Conservation (phyloP, 331 rosid genomes). For the Malus hybrid region DNA sequence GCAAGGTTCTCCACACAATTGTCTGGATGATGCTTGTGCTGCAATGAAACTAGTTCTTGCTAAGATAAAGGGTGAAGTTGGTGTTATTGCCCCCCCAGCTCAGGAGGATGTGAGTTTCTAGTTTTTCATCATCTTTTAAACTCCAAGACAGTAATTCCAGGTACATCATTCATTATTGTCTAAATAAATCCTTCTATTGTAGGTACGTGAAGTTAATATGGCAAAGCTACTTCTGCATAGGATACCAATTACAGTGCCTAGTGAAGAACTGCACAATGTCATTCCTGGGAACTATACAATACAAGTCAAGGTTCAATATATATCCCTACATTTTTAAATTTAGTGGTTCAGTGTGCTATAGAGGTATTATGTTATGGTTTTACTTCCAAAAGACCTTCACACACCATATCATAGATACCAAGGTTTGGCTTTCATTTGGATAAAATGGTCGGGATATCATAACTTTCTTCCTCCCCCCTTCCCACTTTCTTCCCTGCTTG, state of each 20-base stretch:
- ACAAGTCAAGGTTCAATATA: slow-evolving; percentile 49
- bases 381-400: not conserved
- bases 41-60: slow-evolving; percentile 94
- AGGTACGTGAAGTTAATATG: slow-evolving; percentile 44
- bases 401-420: not conserved
- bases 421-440: not conserved
- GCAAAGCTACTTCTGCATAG: slow-evolving; percentile 60
- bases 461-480: not conserved
- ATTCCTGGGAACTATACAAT: slow-evolving; percentile 51
- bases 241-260: slow-evolving; percentile 42
- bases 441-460: not conserved
- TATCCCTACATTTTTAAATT: not conserved
- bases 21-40: slow-evolving; percentile 83
- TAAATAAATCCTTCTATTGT: slow-evolving; percentile 5
- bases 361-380: slow-evolving; percentile 1
- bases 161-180: not conserved
- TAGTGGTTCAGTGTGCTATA: not conserved
- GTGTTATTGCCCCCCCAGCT: slow-evolving; percentile 26
- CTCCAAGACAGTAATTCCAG: not conserved
- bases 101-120: slow-evolving; percentile 48
- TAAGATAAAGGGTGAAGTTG: slow-evolving; percentile 49
- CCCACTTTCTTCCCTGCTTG: not conserved
- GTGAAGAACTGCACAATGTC: slow-evolving; percentile 34
- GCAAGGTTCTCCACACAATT: slow-evolving; percentile 66
- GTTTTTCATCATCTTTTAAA: slow-evolving; percentile 1